Base-by-base conservation (phyloP, 371 early-diverging fungal genomes). In the Syncephalis plumigaleata region DNA sequence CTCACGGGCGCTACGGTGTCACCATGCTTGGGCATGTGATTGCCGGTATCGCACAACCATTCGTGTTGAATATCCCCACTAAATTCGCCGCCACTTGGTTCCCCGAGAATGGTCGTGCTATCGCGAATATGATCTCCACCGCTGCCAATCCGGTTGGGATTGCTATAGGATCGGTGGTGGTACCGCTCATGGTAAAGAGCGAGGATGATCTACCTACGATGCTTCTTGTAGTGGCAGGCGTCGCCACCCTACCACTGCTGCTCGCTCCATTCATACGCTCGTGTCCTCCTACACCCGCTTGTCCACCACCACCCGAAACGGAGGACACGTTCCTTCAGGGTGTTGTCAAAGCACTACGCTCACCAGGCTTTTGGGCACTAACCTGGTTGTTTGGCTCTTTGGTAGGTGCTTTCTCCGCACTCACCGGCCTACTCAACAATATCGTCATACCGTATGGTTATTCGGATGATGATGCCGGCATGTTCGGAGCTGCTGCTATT, bases 11-110 rank as follows among this genome's bases (percentile, higher is more conserved):
- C 31, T 31, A 31, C 11, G 59, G 67, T 13, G 42, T 77, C 15
- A 59, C 70, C 26, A 58, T 73, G 58, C 13, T 71, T 25, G 80
- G 79, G 1, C 79, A 79, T 52, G 55, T 73, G 9, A 50, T 81
- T 24, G 68, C 70, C 11, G 75, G 71, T 8, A 44, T 69, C 15
- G 71, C 72, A 16, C 66, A 70, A 39, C 80, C 80, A 1, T 67
- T 81, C 50, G 65, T 76, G 26, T 50, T 78, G 22, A 71, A 77
- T 39, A 64, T 67, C 7, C 73, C 67, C 50, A 71, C 75, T 22
- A 68, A 77, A 64, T 68, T 68, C 55, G 69, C 75, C 1, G 66
- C 75, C 11, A 63, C 63, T 18, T 79, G 80, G 80, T 79, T 79
- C 59, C 64, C 74, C 4, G 76, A 75, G 47, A 65, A 64, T 27